These are phyloP conservation scores for Vitis hybrid DNA, from an alignment of 177 flowering plant genomes.

Conservation along the genomic window DNA sequence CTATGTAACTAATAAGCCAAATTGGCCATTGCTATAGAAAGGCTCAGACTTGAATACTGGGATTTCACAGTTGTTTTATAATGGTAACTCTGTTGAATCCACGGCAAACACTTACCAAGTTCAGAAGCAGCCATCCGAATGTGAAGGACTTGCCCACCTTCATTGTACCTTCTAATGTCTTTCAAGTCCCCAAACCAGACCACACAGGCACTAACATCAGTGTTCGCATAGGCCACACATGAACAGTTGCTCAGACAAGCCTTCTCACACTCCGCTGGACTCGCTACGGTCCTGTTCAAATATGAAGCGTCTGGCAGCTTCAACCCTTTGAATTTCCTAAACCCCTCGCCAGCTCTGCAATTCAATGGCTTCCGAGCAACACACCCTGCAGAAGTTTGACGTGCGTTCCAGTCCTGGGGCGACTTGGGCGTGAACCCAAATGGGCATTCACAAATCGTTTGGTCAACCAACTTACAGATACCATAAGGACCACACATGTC, in stretches of 20 bases:
- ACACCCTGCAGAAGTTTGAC: constrained; percentile 12
- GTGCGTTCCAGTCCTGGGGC: constrained; percentile 9
- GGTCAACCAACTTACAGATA: neutral
- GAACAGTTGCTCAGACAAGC: constrained; percentile 25
- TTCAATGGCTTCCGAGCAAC: constrained; percentile 1
- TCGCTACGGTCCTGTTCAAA: neutral
- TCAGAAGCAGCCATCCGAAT: constrained; percentile 22
- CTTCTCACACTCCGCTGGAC: constrained; percentile 6
- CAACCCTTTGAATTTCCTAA: neutral
- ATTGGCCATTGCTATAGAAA: no score
- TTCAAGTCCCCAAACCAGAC: constrained; percentile 20
- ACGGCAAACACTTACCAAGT: constrained; percentile 3
- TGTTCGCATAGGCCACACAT: constrained; percentile 21
- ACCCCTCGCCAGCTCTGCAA: constrained; percentile 4
- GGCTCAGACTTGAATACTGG: no score
- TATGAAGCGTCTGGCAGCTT: constrained; percentile 16
- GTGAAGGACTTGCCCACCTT: constrained; percentile 20
- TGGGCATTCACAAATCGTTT: constrained; percentile 11
- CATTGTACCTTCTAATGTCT: constrained; percentile 6
- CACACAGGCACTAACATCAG: constrained; percentile 15
- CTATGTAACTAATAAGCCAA: no score
- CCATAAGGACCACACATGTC: no score
- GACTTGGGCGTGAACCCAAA: constrained; percentile 10
- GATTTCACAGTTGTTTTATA: no score
- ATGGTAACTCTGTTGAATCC: neutral